Evolutionary conservation across 805 yeast species (phyloP).

Genomic region (Metschnikowia picachoensis): DNA sequence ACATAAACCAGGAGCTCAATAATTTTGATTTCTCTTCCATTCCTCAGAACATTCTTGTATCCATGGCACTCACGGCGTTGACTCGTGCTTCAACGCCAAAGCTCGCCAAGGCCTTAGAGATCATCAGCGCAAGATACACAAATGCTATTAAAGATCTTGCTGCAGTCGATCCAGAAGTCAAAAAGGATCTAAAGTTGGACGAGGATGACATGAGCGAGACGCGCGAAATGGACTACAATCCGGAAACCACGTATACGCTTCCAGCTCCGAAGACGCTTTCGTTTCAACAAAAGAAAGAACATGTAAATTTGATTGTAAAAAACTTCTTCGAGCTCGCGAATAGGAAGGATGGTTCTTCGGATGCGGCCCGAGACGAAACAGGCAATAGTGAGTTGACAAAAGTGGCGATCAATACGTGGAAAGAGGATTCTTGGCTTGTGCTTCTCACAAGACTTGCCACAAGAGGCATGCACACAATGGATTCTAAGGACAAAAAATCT

Average conservation of each 20-base stretch:
- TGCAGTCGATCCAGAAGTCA: conserved; percentile 10
- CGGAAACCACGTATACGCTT: conserved; percentile 45
- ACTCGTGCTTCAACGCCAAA: conserved; percentile 47
- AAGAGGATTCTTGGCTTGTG: conserved; percentile 69
- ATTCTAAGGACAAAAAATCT: conserved; percentile 18
- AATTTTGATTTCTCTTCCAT: conserved; percentile 68
- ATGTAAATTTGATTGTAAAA: conserved; percentile 53
- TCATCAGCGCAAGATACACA: conserved; percentile 62
- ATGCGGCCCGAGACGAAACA: conserved; percentile 24
- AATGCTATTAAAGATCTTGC: conserved; percentile 28
- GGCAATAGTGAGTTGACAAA: conserved; percentile 52
- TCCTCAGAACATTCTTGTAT: conserved; percentile 58
- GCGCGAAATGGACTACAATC: conserved; percentile 27
- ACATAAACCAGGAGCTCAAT: conserved; percentile 54
- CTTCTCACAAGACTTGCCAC: conserved; percentile 75
- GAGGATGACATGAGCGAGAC: conserved; percentile 19
- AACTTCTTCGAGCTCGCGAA: conserved; percentile 52
- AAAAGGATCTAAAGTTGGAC: conserved; percentile 14
- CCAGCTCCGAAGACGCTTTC: conserved; percentile 57
- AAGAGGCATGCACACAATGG: conserved; percentile 56
- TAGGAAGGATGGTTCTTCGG: conserved; percentile 19
- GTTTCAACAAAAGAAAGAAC: conserved; percentile 52
- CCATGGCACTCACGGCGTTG: conserved; percentile 66
- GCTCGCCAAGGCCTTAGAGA: conserved; percentile 63
- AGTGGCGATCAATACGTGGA: conserved; percentile 49